A percentile compares a stretch with the other conserved stretches of the same genome.
Evolutionary conservation across 176 grass and related monocot genomes (phyloP).

Genomic region (Avena sativa): DNA sequence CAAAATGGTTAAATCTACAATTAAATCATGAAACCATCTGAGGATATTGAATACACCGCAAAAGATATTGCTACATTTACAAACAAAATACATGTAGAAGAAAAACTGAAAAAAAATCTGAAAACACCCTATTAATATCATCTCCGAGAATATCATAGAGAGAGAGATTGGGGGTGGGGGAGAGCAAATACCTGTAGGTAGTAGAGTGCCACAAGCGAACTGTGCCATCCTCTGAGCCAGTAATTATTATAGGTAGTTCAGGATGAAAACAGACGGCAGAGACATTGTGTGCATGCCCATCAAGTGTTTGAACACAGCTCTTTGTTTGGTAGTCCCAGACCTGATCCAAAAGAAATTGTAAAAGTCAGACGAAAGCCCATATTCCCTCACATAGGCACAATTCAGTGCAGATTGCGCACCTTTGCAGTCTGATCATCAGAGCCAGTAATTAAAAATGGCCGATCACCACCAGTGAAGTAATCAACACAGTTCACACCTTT

Average conservation of each 20-base stretch:
- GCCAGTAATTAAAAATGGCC: constrained; percentile 93
- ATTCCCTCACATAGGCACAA: constrained; percentile 9
- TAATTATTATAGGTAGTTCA: constrained; percentile 97
- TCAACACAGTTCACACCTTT: constrained; percentile 99
- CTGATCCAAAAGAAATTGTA: constrained; percentile 57
- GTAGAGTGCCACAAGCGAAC: constrained; percentile 94
- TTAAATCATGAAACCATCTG: background rate
- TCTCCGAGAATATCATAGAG: too few relatives aligned
- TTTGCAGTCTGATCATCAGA: constrained; percentile 99
- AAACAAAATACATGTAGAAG: background rate
- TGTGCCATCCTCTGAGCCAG: constrained; percentile 97
- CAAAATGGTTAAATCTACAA: background rate
- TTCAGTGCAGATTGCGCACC: constrained; percentile 51
- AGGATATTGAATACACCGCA: constrained; percentile 6
- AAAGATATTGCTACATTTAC: background rate
- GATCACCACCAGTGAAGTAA: constrained; percentile 99
- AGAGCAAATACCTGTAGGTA: constrained; percentile 71
- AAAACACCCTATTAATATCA: too few relatives aligned
- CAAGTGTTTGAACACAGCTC: constrained; percentile 97
- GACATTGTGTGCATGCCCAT: constrained; percentile 97
- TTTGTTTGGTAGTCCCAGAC: constrained; percentile 99
- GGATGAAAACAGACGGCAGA: constrained; percentile 97
- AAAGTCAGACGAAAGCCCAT: constrained; percentile 21
- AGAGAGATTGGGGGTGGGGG: too few relatives aligned
- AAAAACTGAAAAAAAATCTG: background rate